Evolutionary conservation across 2,329 filamentous ascomycete genomes (phyloP), one percentile per base, ranked within the genome.

Genomic region (Aspergillus vadensis): DNA sequence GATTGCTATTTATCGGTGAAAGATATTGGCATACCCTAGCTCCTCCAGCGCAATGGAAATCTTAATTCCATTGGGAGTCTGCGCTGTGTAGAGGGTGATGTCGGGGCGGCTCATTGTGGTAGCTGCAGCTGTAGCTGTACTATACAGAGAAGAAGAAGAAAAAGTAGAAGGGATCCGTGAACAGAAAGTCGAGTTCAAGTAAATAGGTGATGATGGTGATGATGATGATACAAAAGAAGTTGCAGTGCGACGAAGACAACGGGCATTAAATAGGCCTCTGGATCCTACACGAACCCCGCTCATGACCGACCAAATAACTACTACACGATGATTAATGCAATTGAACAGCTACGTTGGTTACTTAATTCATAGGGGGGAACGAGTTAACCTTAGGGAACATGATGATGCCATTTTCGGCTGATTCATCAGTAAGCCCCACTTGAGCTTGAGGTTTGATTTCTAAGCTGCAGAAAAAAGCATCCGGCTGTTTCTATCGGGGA

Each of bases 21-120:
- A 17, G 30, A n/a, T 17, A 8, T 7, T 27, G 21, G 49, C 70
- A 53, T 67, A 79, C 76, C 88, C 89, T 4, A 97, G 83, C 79
- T 96, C 92, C 78, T 96, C 92, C 15, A 97, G 81, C 9, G 91
- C 84, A 66, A 97, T 96, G 59, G 91, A 92, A 63, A 91, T 86
- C 76, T 96, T 97, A 82, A 95, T 90, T 65, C 92, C 92, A 78
- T 97, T 97, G 49, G 93, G 91, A 55, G 93, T 97, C 71, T 88
- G 85, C 12, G 85, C 83, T 12, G 92, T 96, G 80, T 95, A 96
- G 30, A 96, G 85, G 47, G 88, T 89, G 69, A 96, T 92, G 67
- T 90, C 82, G 5, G 89, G 82, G 27, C 62, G 63, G 44, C 65
- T 66, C 59, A 63, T 65, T 67, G 71, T 76, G 41, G 60, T 67